Base-by-base conservation (phyloP, 1,284 basidiomycete genomes). In the Prillingera fragicola region DNA sequence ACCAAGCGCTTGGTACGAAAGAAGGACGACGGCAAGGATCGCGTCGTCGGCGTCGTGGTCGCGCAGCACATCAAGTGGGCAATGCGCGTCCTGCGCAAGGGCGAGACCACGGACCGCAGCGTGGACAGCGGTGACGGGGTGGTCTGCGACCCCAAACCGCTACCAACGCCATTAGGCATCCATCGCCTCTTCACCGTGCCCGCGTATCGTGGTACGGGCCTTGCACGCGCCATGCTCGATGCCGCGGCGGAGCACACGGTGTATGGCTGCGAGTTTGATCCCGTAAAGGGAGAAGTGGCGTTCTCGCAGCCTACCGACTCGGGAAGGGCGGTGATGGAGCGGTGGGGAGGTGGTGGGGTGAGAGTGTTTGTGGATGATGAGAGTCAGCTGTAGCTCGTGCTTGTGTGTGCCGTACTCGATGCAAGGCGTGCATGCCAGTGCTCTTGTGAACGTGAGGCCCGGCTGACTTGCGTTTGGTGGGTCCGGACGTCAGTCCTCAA, bases 271-370 rank as follows among this genome's bases (percentile, higher is more conserved):
- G 49, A 52, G 0, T 66, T 75, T 38, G 52, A 58, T 24, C 63
- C 69, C 0, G 33, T 36, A 0, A 50, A 46, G 18, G 59, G 59
- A 3, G 53, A 69, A 35, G 63, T 74, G 0, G 74, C 73, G 2
- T 75, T 76, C 51, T 70, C 67, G 18, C 74, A 75, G 51, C 73
- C 74, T 10, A 74, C 73, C 2, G 63, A 66, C 24, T 68, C 66
- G 35, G 74, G 74, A 7, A 53, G 64, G 38, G 51, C 47, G 29
- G 58, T 72, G 24, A 74, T 74, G 63, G 56, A 59, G 43, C 47
- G 46, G 15, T 75, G 73, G 73, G 67, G 70, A 0, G 33, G 29
- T 8, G 54, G 62, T 0, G 39, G 34, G 4, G 57, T 66, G 5
- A 48, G 67, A 29, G 67, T 72, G 13, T 70, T 72, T 50, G 60